A percentile compares a stretch with the other conserved stretches of the same genome.
These are phyloP conservation scores for Fusarium setosum DNA, from an alignment of 2,329 filamentous ascomycete species.

Conservation along the genomic window DNA sequence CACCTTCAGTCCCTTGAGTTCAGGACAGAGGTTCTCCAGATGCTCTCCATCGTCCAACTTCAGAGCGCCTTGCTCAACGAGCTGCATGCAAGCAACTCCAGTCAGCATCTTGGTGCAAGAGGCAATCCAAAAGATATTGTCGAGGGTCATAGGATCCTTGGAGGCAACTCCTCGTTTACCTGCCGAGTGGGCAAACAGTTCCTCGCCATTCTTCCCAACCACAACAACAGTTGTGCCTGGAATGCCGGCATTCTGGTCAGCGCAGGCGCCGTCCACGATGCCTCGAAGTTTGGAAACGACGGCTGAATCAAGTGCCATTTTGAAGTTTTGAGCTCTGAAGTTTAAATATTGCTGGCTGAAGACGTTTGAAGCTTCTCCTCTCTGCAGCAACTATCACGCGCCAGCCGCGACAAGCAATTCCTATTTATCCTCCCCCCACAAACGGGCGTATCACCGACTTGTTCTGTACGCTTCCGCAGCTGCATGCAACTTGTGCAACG, in stretches of 20 bases:
- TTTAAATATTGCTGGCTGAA: not conserved
- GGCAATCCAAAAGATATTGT: slow-evolving; percentile 70
- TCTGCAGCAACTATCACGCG: not conserved
- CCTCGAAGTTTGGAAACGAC: slow-evolving; percentile 23
- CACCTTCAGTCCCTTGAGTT: slow-evolving; percentile 61
- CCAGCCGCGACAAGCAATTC: not conserved
- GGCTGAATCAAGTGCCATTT: slow-evolving; percentile 33
- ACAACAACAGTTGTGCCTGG: slow-evolving; percentile 59
- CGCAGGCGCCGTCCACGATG: slow-evolving; percentile 51
- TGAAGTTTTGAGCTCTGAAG: not conserved
- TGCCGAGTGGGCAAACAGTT: slow-evolving; percentile 59
- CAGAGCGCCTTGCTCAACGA: slow-evolving; percentile 63
- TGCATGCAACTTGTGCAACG: not conserved
- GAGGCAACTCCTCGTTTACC: slow-evolving; percentile 58
- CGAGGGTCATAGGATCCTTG: slow-evolving; percentile 65
- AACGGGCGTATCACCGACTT: not conserved
- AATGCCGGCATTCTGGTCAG: slow-evolving; percentile 52
- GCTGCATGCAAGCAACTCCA: slow-evolving; percentile 66
- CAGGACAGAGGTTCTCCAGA: slow-evolving; percentile 60
- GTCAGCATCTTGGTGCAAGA: slow-evolving; percentile 68
- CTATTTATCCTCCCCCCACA: not conserved
- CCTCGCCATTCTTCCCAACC: slow-evolving; percentile 59
- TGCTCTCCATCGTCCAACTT: slow-evolving; percentile 60
- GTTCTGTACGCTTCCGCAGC: not conserved
- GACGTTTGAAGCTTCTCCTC: not conserved